A percentile compares a stretch with the other conserved stretches of the same genome.
Evolutionary conservation across 805 yeast species (phyloP).

Genomic region (Debaryomyces prosopidis): DNA sequence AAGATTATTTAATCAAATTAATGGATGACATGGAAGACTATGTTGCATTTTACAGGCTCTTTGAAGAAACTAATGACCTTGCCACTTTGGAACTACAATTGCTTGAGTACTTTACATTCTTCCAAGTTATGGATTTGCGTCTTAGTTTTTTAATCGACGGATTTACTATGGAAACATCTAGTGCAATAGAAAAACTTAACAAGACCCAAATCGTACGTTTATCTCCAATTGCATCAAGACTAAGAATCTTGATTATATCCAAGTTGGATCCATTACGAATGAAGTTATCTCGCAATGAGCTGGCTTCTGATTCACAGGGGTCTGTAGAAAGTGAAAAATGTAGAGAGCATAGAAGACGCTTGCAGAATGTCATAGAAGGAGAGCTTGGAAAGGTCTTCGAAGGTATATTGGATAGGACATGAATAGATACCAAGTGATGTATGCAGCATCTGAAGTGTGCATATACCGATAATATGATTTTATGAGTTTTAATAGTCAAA

Average conservation of each 20-base stretch:
- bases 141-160: conserved; percentile 36
- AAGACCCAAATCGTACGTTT: conserved; percentile 35
- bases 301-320: conserved; percentile 1
- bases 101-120: conserved; percentile 23
- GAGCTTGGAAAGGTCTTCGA: conserved; percentile 41
- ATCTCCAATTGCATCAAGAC: conserved; percentile 30
- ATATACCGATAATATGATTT: not conserved
- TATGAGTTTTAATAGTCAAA: not conserved
- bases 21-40: conserved; percentile 43
- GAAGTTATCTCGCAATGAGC: not conserved
- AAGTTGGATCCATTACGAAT: conserved; percentile 19
- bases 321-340: not conserved
- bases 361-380: conserved; percentile 27
- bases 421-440: not conserved
- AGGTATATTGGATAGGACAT: conserved; percentile 35
- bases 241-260: conserved; percentile 29
- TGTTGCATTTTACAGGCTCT: conserved; percentile 26
- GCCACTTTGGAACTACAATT: conserved; percentile 9
- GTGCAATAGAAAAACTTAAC: conserved; percentile 14
- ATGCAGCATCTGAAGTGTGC: not conserved
- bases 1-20: conserved; percentile 35
- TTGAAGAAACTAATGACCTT: conserved; percentile 9
- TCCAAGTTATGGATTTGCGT: conserved; percentile 32
- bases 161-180: conserved; percentile 10
- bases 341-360: not conserved